Conservation (phyloP, 352 stramenopile species). For the Phytophthora hybrid region DNA sequence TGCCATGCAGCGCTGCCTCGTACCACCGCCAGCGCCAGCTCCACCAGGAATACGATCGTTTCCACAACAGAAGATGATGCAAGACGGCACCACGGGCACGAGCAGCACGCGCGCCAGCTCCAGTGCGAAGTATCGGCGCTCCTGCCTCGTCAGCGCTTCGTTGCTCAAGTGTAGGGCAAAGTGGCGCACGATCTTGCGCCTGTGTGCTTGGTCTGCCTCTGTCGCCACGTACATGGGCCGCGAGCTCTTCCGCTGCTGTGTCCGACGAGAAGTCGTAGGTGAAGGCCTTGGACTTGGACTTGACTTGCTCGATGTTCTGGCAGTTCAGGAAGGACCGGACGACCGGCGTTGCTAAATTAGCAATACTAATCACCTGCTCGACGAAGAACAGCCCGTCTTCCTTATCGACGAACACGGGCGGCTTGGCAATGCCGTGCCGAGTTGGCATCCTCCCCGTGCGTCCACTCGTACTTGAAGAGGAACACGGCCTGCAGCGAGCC, state of each 20-base stretch:
- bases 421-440: too few relatives aligned
- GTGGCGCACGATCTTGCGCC: conserved; percentile 75
- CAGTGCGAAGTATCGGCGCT: conserved; percentile 67
- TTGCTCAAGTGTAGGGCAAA: conserved; percentile 78
- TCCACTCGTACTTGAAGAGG: too few relatives aligned
- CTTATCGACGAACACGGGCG: too few relatives aligned
- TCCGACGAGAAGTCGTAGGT: background rate
- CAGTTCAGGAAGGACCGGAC: too few relatives aligned
- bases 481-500: too few relatives aligned
- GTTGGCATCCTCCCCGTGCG: too few relatives aligned
- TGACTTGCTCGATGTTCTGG: too few relatives aligned
- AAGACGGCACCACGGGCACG: conserved; percentile 63
- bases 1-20: conserved; percentile 13
- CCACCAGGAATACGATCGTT: conserved; percentile 68
- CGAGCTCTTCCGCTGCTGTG: background rate
- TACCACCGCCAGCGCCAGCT: conserved; percentile 62
- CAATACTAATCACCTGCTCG: too few relatives aligned
- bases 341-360: too few relatives aligned
- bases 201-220: conserved; percentile 57
- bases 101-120: conserved; percentile 59
- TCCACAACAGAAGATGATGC: conserved; percentile 60
- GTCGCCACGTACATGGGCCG: conserved; percentile 40
- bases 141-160: conserved; percentile 56
- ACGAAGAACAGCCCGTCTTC: too few relatives aligned
- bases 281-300: too few relatives aligned